phyloP scores from a whole-genome alignment of 768 basidiomycete species.

The Leccinum imitatum region DNA sequence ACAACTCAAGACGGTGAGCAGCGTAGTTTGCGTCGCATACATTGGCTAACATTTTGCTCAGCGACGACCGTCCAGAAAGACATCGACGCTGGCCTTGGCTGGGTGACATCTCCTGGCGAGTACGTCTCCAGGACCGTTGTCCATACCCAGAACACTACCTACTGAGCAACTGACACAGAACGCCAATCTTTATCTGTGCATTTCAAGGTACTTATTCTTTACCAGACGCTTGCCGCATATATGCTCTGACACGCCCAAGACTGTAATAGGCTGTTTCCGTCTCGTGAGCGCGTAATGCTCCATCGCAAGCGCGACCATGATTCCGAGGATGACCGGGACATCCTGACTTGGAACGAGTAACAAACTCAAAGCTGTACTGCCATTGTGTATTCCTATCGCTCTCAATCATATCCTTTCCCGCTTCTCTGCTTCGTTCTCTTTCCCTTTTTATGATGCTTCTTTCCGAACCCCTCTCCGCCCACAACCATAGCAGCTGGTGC shows the following conservation, averaged over 20 bases:
- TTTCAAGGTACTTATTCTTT: conserved; percentile 44
- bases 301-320: conserved; percentile 77
- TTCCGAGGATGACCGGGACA: conserved; percentile 48
- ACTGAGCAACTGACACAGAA: conserved; percentile 41
- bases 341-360: conserved; percentile 75
- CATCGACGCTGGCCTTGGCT: conserved; percentile 50
- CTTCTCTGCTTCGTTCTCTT: conserved; percentile 86
- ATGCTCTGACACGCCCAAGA: conserved; percentile 35
- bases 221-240: neutral
- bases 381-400: neutral
- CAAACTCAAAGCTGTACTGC: neutral
- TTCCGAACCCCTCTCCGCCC: conserved; percentile 45
- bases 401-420: conserved; percentile 86
- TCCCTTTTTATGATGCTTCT: conserved; percentile 85
- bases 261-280: conserved; percentile 72
- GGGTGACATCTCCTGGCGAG: conserved; percentile 66
- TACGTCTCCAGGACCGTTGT: conserved; percentile 32
- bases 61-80: conserved; percentile 57
- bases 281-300: conserved; percentile 61
- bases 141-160: conserved; percentile 6
- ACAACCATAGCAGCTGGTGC: conserved; percentile 42
- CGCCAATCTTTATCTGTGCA: conserved; percentile 79
- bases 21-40: neutral
- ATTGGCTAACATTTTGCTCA: conserved; percentile 22
- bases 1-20: conserved; percentile 34